phyloP scores from a whole-genome alignment of 139 green algal species.

The Tetradesmus lagerheimii region DNA sequence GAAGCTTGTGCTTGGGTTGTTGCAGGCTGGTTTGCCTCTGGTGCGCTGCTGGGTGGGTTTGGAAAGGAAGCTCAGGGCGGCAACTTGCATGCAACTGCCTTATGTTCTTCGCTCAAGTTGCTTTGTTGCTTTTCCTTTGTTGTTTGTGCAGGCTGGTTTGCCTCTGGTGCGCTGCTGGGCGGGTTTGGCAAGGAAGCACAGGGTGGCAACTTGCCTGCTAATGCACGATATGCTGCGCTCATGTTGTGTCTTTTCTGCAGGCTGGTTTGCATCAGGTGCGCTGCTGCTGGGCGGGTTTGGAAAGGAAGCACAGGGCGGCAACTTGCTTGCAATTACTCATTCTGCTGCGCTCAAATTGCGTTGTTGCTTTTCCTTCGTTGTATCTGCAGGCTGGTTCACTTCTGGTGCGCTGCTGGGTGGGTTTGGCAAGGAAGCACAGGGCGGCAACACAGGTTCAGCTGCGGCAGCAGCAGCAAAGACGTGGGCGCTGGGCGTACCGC shows the following conservation, averaged over 20 bases:
- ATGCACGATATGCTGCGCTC: no score
- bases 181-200: conserved; percentile 67
- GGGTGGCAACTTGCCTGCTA: conserved; percentile 56
- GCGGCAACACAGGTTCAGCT: conserved; percentile 55
- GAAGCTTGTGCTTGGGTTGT: background rate
- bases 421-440: conserved; percentile 66
- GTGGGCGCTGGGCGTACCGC: conserved; percentile 76
- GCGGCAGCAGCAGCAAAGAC: conserved; percentile 72
- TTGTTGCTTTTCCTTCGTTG: no score
- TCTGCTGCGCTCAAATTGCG: no score
- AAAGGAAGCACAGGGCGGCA: no score
- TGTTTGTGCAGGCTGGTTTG: conserved; percentile 73
- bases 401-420: conserved; percentile 63
- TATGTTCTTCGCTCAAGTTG: no score
- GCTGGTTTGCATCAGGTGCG: conserved; percentile 70
- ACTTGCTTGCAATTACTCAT: no score
- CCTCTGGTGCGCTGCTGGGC: conserved; percentile 59
- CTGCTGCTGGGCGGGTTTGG: conserved; percentile 73
- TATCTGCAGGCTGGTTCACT: conserved; percentile 71
- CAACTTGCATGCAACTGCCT: no score
- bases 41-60: conserved; percentile 68
- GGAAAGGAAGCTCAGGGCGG: conserved; percentile 54
- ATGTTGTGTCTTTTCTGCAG: no score
- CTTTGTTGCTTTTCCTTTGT: no score
- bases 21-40: conserved; percentile 74